Evolutionary conservation across 371 early-diverging fungal species (phyloP).

Genomic region (Nematocida sp.): DNA sequence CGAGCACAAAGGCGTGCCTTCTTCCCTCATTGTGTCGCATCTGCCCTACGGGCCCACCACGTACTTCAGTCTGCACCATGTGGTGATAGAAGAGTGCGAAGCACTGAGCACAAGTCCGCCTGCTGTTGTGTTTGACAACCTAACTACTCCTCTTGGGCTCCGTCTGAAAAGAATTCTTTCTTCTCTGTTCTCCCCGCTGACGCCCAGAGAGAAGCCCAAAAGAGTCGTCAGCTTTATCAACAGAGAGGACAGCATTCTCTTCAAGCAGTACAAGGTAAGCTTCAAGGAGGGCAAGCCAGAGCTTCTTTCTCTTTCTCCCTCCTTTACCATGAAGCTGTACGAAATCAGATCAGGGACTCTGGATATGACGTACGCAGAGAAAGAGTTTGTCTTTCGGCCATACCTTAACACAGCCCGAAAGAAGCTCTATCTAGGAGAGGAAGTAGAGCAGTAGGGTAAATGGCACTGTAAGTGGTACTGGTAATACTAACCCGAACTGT

Average conservation of each 20-base stretch:
- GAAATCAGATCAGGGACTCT: constrained; percentile 68
- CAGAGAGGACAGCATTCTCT: constrained; percentile 86
- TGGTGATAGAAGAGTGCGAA: constrained; percentile 6
- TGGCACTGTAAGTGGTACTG: no score
- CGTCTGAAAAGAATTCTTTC: constrained; percentile 45
- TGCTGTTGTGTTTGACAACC: constrained; percentile 45
- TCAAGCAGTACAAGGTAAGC: constrained; percentile 83
- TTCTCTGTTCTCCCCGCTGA: constrained; percentile 66
- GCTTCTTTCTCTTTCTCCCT: constrained; percentile 87
- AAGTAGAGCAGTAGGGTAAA: background rate
- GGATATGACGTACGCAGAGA: constrained; percentile 84
- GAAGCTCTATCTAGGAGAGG: constrained; percentile 51
- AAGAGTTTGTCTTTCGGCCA: constrained; percentile 88
- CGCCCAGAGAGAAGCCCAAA: constrained; percentile 85
- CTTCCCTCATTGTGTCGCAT: constrained; percentile 84
- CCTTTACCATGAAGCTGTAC: constrained; percentile 83
- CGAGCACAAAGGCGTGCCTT: constrained; percentile 91
- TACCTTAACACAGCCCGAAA: constrained; percentile 86
- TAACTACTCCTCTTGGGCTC: constrained; percentile 40
- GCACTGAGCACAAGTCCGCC: constrained; percentile 25
- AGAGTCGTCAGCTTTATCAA: constrained; percentile 89
- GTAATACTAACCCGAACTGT: no score
- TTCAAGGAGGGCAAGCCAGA: constrained; percentile 78
- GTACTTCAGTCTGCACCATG: constrained; percentile 77
- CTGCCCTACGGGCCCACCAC: constrained; percentile 96